These are phyloP conservation scores for Neurospora sp. DNA, from an alignment of 495 filamentous ascomycete genomes.

Conservation along the genomic window DNA sequence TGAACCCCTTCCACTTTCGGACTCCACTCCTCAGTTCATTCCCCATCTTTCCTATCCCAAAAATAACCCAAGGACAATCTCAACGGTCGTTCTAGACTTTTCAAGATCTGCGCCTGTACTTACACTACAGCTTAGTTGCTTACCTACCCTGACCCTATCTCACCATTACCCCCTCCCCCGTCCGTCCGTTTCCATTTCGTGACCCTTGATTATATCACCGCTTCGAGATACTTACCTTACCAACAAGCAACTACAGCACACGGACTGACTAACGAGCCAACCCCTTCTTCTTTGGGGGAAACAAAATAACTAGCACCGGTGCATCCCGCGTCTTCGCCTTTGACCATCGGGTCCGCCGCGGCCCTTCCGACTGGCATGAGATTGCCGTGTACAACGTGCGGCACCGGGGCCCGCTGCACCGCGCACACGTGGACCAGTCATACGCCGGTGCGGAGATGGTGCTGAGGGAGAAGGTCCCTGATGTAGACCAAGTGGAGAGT, in stretches of 20 bases:
- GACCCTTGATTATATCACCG: background rate
- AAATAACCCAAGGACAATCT: background rate
- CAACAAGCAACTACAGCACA: background rate
- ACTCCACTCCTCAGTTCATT: background rate
- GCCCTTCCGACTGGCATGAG: conserved; percentile 27
- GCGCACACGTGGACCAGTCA: conserved; percentile 65
- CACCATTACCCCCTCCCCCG: background rate
- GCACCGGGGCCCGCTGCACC: conserved; percentile 50
- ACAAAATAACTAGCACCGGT: conserved; percentile 44
- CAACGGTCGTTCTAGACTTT: background rate
- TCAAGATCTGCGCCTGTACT: background rate
- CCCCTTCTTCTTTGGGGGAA: background rate
- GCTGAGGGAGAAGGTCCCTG: conserved; percentile 43
- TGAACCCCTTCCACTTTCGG: background rate
- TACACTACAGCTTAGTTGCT: background rate
- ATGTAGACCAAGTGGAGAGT: conserved; percentile 25
- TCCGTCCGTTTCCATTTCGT: no score
- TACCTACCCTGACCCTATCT: background rate
- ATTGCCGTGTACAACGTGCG: conserved; percentile 17
- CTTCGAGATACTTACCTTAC: background rate
- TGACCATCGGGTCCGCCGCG: conserved; percentile 62
- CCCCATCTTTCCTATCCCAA: background rate
- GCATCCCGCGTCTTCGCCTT: conserved; percentile 53
- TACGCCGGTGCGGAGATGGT: conserved; percentile 47
- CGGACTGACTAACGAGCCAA: background rate